Conservation (phyloP, 2,329 filamentous ascomycete species). For the Ceratocystis eucalypticola region DNA sequence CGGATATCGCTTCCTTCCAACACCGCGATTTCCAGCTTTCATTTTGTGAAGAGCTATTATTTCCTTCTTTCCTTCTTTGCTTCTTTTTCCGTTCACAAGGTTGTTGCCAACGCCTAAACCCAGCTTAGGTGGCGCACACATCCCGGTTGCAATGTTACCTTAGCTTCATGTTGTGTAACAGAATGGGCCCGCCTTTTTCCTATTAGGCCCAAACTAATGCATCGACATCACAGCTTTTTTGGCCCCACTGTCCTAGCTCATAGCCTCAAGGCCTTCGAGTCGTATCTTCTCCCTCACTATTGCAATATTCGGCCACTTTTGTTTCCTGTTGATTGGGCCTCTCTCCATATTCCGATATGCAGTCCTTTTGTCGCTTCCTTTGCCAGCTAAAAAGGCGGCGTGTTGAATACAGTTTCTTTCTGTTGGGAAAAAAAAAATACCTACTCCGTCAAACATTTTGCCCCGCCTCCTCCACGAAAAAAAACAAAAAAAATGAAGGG, state of each 20-base stretch:
- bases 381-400: neutral
- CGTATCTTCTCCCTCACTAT: neutral
- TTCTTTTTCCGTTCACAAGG: neutral
- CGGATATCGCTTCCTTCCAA: neutral
- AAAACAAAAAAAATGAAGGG: neutral
- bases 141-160: constrained; percentile 9
- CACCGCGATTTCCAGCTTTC: neutral
- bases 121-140: constrained; percentile 2
- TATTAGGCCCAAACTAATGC: constrained; percentile 12
- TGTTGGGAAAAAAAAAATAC: neutral
- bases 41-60: neutral
- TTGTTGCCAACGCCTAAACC: neutral
- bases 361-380: neutral
- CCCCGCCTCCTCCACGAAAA: neutral
- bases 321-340: neutral
- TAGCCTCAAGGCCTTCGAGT: neutral
- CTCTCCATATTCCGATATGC: neutral
- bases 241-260: constrained; percentile 2
- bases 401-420: neutral
- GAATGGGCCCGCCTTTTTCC: neutral
- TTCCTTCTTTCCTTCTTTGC: neutral
- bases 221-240: constrained; percentile 4
- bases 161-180: constrained; percentile 16
- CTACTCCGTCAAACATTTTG: neutral
- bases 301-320: neutral